Evolutionary conservation across 75 land plant species (phyloP).

Genomic region (Selaginella tamariscina): DNA sequence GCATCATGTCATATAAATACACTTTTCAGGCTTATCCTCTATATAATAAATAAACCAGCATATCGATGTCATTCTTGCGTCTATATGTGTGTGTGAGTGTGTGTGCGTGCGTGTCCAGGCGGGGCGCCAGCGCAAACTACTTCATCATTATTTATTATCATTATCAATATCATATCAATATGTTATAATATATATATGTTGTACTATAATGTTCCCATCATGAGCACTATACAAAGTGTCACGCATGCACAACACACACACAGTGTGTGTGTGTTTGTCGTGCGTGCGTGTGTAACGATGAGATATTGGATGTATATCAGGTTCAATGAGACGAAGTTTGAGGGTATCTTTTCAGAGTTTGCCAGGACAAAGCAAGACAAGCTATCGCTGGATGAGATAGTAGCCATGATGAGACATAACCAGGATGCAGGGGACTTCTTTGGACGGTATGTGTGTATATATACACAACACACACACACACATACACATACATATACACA

Average conservation of each 20-base stretch:
- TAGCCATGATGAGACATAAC: constrained; percentile 46
- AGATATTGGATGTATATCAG: constrained; percentile 20
- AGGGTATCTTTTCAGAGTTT: constrained; percentile 62
- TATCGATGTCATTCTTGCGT: not conserved
- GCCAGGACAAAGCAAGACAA: constrained; percentile 38
- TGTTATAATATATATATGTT: too few relatives aligned
- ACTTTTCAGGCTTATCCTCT: not conserved
- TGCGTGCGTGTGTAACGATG: not conserved
- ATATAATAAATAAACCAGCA: not conserved
- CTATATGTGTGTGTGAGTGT: not conserved
- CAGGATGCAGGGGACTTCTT: constrained; percentile 40
- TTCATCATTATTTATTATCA: not conserved
- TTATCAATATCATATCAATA: not conserved
- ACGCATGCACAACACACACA: too few relatives aligned
- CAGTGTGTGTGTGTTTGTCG: too few relatives aligned
- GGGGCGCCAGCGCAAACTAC: too few relatives aligned
- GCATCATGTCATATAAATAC: not conserved
- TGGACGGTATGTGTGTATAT: constrained; percentile 41
- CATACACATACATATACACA: too few relatives aligned
- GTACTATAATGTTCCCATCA: too few relatives aligned
- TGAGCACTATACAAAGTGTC: not conserved
- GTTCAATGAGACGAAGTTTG: constrained; percentile 49
- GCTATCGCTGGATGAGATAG: constrained; percentile 36
- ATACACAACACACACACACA: not conserved
- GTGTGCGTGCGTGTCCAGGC: too few relatives aligned